These are phyloP conservation scores for Cercospora citrullina DNA, from an alignment of 2,329 filamentous ascomycete species.

Conservation along the genomic window DNA sequence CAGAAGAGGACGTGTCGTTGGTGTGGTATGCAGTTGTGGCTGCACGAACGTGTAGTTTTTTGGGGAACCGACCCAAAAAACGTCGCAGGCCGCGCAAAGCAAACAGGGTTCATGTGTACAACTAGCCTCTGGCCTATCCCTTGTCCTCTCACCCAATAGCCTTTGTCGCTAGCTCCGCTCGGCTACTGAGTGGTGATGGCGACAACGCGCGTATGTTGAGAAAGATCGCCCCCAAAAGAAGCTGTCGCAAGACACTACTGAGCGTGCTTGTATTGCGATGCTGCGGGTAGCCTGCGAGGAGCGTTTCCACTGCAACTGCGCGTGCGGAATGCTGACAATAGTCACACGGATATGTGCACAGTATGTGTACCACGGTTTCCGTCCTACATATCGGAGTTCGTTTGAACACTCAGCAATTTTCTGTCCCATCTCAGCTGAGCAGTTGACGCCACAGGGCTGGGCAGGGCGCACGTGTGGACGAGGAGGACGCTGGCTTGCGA, in stretches of 20 bases:
- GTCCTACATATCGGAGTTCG: neutral
- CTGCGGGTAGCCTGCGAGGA: neutral
- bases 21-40: neutral
- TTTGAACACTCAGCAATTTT: neutral
- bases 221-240: neutral
- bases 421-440: neutral
- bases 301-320: neutral
- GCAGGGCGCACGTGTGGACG: constrained; percentile 1
- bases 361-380: neutral
- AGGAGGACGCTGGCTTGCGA: neutral
- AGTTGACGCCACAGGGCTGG: neutral
- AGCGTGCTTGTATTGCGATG: neutral
- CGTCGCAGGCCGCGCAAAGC: neutral
- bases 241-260: neutral
- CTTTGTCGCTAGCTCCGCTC: neutral
- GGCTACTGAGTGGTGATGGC: neutral
- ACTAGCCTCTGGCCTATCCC: neutral
- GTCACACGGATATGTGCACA: neutral
- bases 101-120: neutral
- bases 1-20: neutral
- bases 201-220: neutral
- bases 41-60: neutral
- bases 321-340: neutral
- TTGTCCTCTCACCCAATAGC: neutral
- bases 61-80: neutral